Base-by-base conservation (phyloP, 1,284 basidiomycete species). In the Inonotus obliquus region DNA sequence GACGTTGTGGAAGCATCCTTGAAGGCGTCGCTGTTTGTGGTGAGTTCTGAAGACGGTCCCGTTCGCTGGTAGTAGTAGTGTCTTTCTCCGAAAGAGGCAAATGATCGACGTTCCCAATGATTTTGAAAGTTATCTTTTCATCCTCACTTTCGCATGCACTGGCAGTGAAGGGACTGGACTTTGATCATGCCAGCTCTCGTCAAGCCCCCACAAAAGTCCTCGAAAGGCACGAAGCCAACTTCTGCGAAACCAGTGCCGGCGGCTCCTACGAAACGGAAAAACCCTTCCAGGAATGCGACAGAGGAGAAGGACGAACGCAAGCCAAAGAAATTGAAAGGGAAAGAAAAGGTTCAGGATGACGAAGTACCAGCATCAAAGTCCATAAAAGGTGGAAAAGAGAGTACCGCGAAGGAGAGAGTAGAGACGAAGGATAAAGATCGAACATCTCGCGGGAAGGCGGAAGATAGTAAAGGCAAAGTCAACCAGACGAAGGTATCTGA, bases 221-320 rank as follows among this genome's bases (percentile, higher is more conserved):
- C 57, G 25, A 59, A 51, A 21, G 25, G 14, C 7, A 21, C 35
- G n/a, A 14, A 4, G 17, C 25, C 19, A 10, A 13, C n/a, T 32
- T 13, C 6, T 38, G 10, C 54, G 14, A 51, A 47, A 51, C 23
- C 60, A 25, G 27, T 47, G 23, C 17, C 47, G 17, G 37, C 38
- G 27, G 27, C 60, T 9, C 25, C 29, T 35, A 35, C 37, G 17
- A 62, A 62, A 25, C 21, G 39, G 21, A 48, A 56, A 35, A 44
- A 51, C 41, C 52, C 25, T 21, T 58, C 54, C 37, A 63, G 67
- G 39, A 67, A 69, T 7, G 52, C 2, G 52, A 29, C 29, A 32
- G 37, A 54, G 17, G 41, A 0, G 19, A 27, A 23, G 56, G 27
- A 14, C n/a, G 27, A 47, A 19, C 14, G 17, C 19, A 45, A 48